Conservation (phyloP, 768 basidiomycete genomes). For the Terana coerulea region DNA sequence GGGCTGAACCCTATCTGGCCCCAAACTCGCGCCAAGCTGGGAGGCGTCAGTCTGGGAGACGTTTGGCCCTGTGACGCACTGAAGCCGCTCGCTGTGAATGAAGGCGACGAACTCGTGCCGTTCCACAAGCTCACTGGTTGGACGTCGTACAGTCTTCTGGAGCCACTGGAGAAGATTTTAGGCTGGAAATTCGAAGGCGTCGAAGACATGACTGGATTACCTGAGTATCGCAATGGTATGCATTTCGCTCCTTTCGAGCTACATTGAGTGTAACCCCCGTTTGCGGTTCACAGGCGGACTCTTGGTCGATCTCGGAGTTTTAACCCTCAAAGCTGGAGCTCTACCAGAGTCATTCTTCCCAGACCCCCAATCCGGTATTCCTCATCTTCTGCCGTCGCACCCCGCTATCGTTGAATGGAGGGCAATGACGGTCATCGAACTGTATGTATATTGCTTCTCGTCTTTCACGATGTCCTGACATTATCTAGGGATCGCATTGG, state of each 20-base stretch:
- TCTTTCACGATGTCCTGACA: neutral
- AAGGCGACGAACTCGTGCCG: slow-evolving; percentile 75
- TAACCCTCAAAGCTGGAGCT: slow-evolving; percentile 57
- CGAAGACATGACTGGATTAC: slow-evolving; percentile 87
- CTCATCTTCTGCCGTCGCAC: slow-evolving; percentile 69
- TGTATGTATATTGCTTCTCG: slow-evolving; percentile 48
- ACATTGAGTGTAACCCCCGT: neutral
- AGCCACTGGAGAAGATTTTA: slow-evolving; percentile 73
- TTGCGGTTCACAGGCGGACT: slow-evolving; percentile 62
- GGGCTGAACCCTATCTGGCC: slow-evolving; percentile 92
- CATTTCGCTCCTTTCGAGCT: neutral
- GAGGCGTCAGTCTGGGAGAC: slow-evolving; percentile 76
- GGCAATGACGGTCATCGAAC: slow-evolving; percentile 89
- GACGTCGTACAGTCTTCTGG: slow-evolving; percentile 87
- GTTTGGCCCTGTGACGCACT: slow-evolving; percentile 84
- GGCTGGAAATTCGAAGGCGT: slow-evolving; percentile 80
- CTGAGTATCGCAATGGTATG: slow-evolving; percentile 93
- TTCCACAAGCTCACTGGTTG: slow-evolving; percentile 97
- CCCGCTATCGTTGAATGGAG: slow-evolving; percentile 96
- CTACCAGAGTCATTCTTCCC: slow-evolving; percentile 42
- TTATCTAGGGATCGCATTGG: slow-evolving; percentile 72
- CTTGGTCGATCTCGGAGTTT: slow-evolving; percentile 77
- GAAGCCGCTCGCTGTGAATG: slow-evolving; percentile 25
- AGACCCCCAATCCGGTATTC: slow-evolving; percentile 49
- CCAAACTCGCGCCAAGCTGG: slow-evolving; percentile 59